Base-by-base conservation (phyloP, 2,329 filamentous ascomycete genomes). In the Pyrenochaeta sp. region DNA sequence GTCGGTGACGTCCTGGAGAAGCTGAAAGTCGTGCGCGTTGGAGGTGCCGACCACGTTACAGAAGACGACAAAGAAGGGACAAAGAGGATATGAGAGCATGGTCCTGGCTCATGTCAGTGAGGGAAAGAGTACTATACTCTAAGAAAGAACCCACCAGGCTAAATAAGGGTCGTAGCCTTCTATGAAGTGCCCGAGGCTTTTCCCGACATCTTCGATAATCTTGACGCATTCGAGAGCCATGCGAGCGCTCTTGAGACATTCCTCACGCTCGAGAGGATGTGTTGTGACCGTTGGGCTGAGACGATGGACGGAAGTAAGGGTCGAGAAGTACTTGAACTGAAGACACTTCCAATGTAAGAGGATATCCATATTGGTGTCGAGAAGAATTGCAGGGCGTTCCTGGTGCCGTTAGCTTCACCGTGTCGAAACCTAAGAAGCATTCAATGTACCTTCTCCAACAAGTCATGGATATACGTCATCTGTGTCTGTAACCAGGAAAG, bases 11-110 rank as follows among this genome's bases (percentile, higher is more conserved):
- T 68, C 63, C 15, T 71, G 56, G 4, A 74, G 63, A 5, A 73
- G 62, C 31, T 70, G 63, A 15, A 69, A 74, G 39, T 74, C 71
- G 21, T 39, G 48, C 4, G 48, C 52, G 39, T 73, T 63, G 11
- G 68, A 73, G 1, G 72, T 74, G 12, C 69, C 71, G n/a, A 74
- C 71, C 1, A 74, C 69, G 36, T 74, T 73, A 58, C 72, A 74
- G 47, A 74, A 74, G 21, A 74, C 63, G 12, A 74, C 70, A 46
- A 72, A 74, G 58, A 73, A 74, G 1, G 72, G 71, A 29, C 64
- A 68, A 2, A 74, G 55, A 4, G 72, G 69, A 35, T 72, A 72
- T 9, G 70, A 73, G 10, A 74, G 66, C 40, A 73, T 66, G 1
- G 67, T 72, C 72, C 72, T 73, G 12, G 0, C 7, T 3, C 1